Evolutionary conservation across 192 early-diverging fungal species (phyloP).

Genomic region (Coemansia sp.): DNA sequence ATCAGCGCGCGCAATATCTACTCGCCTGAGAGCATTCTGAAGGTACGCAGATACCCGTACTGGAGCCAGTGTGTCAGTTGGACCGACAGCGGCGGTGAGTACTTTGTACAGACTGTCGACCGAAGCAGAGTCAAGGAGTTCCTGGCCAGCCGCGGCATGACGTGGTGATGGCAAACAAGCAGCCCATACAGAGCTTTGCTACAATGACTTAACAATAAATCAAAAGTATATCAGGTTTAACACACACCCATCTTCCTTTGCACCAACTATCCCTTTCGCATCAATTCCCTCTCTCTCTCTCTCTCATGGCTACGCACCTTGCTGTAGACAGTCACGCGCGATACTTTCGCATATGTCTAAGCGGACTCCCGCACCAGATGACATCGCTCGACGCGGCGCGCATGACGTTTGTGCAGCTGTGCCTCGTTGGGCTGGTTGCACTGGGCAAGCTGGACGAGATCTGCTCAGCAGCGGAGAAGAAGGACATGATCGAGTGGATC

Average conservation of each 20-base stretch:
- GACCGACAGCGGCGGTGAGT: conserved; percentile 75
- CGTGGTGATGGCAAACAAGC: not conserved
- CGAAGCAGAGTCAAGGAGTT: conserved; percentile 51
- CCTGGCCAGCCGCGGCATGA: conserved; percentile 18
- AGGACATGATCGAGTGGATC: conserved; percentile 89
- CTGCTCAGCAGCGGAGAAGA: conserved; percentile 55
- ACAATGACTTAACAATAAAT: not conserved
- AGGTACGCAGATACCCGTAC: conserved; percentile 63
- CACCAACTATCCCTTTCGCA: not conserved
- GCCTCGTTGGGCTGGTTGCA: conserved; percentile 76
- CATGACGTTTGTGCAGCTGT: conserved; percentile 86
- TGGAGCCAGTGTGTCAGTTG: conserved; percentile 73
- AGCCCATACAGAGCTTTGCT: not conserved
- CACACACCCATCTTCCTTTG: not conserved
- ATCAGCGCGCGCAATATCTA: conserved; percentile 70
- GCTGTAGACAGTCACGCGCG: conserved; percentile 57
- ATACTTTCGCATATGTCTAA: conserved; percentile 70
- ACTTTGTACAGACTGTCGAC: conserved; percentile 78
- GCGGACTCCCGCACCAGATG: conserved; percentile 70
- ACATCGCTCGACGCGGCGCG: conserved; percentile 71
- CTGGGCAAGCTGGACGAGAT: conserved; percentile 63
- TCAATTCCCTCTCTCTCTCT: not conserved
- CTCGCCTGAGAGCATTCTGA: conserved; percentile 67
- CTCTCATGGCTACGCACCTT: conserved; percentile 27
- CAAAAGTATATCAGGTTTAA: not conserved